Evolutionary conservation across 257 asterid species (phyloP).

Genomic region (Penstemon barbatus): DNA sequence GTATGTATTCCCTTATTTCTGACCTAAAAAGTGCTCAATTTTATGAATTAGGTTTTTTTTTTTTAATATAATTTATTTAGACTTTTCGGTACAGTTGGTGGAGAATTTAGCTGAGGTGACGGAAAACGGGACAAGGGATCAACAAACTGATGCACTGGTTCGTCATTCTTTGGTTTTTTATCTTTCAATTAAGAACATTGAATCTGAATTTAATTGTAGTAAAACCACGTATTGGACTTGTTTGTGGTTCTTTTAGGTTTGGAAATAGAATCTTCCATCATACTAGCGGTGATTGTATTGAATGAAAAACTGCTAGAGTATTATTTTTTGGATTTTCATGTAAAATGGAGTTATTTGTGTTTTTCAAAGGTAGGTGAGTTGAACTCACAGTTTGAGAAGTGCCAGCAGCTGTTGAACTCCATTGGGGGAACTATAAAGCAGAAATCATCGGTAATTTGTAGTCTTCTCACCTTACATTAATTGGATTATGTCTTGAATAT

Average conservation of each 20-base stretch:
- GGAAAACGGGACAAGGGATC: conserved; percentile 88
- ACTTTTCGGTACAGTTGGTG: conserved; percentile 51
- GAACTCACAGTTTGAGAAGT: conserved; percentile 88
- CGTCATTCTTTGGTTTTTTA: conserved; percentile 27
- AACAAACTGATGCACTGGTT: conserved; percentile 90
- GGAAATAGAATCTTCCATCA: neutral
- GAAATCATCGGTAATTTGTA: conserved; percentile 62
- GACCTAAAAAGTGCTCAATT: neutral
- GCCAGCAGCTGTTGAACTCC: conserved; percentile 89
- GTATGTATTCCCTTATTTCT: conserved; percentile 32
- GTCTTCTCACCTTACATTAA: neutral
- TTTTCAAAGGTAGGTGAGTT: conserved; percentile 64
- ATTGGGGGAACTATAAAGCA: conserved; percentile 71
- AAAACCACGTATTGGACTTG: neutral
- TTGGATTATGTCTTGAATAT: neutral
- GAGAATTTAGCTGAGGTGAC: conserved; percentile 82
- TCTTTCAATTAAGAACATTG: neutral
- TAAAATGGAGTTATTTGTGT: conserved; percentile 21
- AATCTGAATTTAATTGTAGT: neutral
- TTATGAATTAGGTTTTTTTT: conserved; percentile 1
- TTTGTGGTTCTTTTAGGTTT: no score
- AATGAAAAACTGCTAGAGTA: neutral
- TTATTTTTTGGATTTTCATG: neutral
- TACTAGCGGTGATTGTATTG: conserved; percentile 3
- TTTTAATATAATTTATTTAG: neutral